phyloP scores from a whole-genome alignment of 2,329 filamentous ascomycete genomes.

The Penicillium sumatraense region DNA sequence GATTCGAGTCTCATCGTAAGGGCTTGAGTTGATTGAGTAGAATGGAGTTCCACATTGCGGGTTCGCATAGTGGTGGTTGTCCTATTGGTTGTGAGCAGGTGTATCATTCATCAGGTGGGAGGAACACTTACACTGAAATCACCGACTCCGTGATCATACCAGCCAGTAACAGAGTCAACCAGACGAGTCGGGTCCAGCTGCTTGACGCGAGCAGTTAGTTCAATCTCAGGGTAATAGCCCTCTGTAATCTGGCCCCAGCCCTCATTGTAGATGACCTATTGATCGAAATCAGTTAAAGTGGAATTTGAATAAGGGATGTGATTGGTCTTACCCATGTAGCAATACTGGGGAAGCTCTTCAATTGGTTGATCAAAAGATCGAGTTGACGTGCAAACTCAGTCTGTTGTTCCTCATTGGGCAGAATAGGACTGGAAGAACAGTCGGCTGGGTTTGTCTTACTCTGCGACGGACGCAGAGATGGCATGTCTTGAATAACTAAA shows the following conservation, averaged over 20 bases:
- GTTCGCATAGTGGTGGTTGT: constrained; percentile 74
- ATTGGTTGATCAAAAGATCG: constrained; percentile 64
- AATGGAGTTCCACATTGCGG: constrained; percentile 73
- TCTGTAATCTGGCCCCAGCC: constrained; percentile 67
- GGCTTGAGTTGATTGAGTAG: constrained; percentile 62
- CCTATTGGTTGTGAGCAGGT: constrained; percentile 39
- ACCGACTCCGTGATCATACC: constrained; percentile 70
- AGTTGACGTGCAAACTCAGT: constrained; percentile 69
- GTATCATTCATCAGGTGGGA: background rate
- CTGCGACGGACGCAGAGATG: constrained; percentile 56
- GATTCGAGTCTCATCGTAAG: constrained; percentile 64
- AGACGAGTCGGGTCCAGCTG: constrained; percentile 67
- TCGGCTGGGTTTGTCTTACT: constrained; percentile 24
- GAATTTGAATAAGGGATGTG: background rate
- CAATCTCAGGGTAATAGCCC: constrained; percentile 60
- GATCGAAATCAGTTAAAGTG: background rate
- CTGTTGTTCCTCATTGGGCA: constrained; percentile 57
- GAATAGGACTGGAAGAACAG: constrained; percentile 24
- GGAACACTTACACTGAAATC: constrained; percentile 56
- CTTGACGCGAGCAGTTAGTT: constrained; percentile 60
- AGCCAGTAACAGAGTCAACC: constrained; percentile 67
- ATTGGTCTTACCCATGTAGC: constrained; percentile 60
- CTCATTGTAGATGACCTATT: constrained; percentile 70
- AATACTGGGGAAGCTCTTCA: constrained; percentile 68
- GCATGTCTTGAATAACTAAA: constrained; percentile 75